A percentile compares a stretch with the other conserved stretches of the same genome.
phyloP scores from a whole-genome alignment of 129 eudicot species.

The Oenanthe sinensis region DNA sequence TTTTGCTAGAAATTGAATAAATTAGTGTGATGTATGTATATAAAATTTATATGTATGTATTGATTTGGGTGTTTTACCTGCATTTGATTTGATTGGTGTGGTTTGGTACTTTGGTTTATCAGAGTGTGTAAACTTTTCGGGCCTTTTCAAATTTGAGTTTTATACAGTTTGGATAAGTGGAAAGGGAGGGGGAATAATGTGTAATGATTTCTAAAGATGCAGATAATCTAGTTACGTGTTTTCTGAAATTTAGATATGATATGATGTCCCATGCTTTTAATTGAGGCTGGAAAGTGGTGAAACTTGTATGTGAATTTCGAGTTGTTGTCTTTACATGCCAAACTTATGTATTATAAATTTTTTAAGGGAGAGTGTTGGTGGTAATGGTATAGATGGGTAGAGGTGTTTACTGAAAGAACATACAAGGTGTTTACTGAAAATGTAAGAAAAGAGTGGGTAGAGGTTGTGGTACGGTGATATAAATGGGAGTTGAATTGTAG shows the following conservation, averaged over 20 bases:
- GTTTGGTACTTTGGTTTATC: not conserved
- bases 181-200: too few species aligned
- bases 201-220: too few species aligned
- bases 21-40: not conserved
- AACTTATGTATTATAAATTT: not conserved
- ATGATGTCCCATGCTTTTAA: not conserved
- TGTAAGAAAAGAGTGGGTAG: not conserved
- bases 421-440: too few species aligned
- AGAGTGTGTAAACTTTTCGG: too few species aligned
- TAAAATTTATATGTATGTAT: not conserved
- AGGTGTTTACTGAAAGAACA: too few species aligned
- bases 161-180: too few species aligned
- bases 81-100: not conserved
- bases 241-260: too few species aligned
- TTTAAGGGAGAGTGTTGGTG: not conserved
- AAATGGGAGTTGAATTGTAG: not conserved
- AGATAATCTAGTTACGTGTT: too few species aligned
- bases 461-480: not conserved
- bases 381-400: too few species aligned
- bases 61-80: not conserved
- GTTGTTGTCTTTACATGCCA: not conserved
- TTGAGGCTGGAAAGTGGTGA: not conserved
- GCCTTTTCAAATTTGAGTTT: too few species aligned
- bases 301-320: not conserved
- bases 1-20: not conserved